Evolutionary conservation across 2,329 filamentous ascomycete genomes (phyloP).

Genomic region (Hymenotorrendiella dingleyae): DNA sequence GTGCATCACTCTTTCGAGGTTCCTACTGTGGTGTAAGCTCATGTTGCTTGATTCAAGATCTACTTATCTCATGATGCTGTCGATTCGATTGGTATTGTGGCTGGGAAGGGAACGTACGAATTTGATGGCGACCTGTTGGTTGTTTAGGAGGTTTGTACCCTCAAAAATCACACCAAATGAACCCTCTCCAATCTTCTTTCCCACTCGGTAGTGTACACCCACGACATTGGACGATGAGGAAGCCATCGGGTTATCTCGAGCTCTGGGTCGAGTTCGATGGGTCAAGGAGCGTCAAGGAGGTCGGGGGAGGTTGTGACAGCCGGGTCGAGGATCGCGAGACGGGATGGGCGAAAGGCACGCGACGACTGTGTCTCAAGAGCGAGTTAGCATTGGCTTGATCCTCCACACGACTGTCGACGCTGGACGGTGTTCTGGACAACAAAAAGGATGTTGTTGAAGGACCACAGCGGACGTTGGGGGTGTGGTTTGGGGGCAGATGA

Average conservation of each 20-base stretch:
- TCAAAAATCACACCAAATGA: slow-evolving; percentile 99
- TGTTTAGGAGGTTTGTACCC: slow-evolving; percentile 96
- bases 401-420: neutral
- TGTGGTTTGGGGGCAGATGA: slow-evolving; percentile 6
- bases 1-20: slow-evolving; percentile 97
- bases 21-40: slow-evolving; percentile 50
- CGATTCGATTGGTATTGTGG: neutral
- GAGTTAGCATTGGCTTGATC: slow-evolving; percentile 8
- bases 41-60: neutral
- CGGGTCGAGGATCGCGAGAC: neutral
- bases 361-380: slow-evolving; percentile 17
- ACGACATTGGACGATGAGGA: slow-evolving; percentile 74
- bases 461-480: too few relatives aligned
- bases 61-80: too few relatives aligned
- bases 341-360: slow-evolving; percentile 15
- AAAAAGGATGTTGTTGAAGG: neutral
- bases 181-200: slow-evolving; percentile 99
- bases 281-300: slow-evolving; percentile 16
- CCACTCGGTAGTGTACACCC: slow-evolving; percentile 96
- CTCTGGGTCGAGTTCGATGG: slow-evolving; percentile 19
- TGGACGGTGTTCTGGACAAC: neutral
- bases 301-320: slow-evolving; percentile 4
- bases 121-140: slow-evolving; percentile 99
- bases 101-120: slow-evolving; percentile 60
- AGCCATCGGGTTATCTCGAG: slow-evolving; percentile 22